phyloP scores from a whole-genome alignment of 148 eudicot species.

The Amaranthus hypochondriacus region DNA sequence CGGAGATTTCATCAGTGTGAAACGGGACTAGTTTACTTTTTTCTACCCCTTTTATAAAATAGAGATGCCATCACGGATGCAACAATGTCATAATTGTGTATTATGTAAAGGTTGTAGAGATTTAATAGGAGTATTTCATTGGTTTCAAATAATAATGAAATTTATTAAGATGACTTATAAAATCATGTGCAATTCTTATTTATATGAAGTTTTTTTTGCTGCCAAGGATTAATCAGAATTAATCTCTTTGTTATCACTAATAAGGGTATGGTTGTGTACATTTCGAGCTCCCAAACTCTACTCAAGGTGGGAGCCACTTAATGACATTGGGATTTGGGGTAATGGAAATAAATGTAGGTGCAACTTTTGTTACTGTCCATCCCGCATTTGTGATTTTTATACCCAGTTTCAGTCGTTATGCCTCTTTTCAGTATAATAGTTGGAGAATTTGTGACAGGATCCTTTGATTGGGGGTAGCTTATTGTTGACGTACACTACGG shows the following conservation, averaged over 20 bases:
- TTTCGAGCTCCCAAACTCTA: no score
- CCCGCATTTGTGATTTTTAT: not conserved
- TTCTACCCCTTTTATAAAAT: conserved; percentile 1
- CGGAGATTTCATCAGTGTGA: not conserved
- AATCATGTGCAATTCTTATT: no score
- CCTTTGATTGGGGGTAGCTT: conserved; percentile 91
- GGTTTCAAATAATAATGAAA: no score
- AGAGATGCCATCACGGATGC: not conserved
- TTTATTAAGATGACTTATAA: no score
- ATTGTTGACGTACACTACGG: conserved; percentile 88
- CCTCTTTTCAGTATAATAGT: not conserved
- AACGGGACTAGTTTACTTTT: not conserved
- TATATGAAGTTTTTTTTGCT: no score
- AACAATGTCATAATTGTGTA: not conserved
- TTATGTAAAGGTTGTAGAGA: not conserved
- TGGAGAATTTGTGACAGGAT: conserved; percentile 49
- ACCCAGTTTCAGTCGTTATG: not conserved
- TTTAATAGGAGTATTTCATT: no score
- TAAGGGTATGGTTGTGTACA: no score
- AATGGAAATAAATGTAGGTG: not conserved
- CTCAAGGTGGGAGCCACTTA: no score
- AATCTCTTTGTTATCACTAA: no score
- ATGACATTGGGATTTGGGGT: no score
- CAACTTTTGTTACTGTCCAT: not conserved
- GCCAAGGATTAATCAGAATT: no score